Conservation (phyloP, 1,284 basidiomycete genomes). For the Spongiforma sp. region DNA sequence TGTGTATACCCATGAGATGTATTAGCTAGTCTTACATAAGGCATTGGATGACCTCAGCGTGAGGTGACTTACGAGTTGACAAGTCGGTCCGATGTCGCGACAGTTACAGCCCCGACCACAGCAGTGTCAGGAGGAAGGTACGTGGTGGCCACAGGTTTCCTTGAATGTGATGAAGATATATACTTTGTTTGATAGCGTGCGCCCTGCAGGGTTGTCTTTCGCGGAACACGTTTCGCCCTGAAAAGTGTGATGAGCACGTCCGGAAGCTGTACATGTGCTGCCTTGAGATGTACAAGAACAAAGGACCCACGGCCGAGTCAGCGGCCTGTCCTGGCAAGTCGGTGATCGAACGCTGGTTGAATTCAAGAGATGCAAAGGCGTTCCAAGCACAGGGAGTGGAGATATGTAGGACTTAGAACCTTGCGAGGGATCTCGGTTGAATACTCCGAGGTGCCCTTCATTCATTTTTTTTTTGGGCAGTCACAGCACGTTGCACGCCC, state of each 20-base stretch:
- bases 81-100: neutral
- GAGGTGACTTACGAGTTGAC: too few relatives aligned
- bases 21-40: too few relatives aligned
- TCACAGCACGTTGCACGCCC: too few relatives aligned
- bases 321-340: constrained; percentile 65
- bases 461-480: too few relatives aligned
- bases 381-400: neutral
- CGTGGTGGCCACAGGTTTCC: neutral
- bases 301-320: constrained; percentile 45
- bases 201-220: constrained; percentile 64
- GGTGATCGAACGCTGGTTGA: constrained; percentile 65
- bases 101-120: constrained; percentile 5
- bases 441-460: too few relatives aligned
- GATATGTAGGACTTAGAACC: too few relatives aligned
- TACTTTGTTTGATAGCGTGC: constrained; percentile 61
- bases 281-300: constrained; percentile 54
- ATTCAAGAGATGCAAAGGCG: constrained; percentile 24
- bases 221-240: constrained; percentile 66
- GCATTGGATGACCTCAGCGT: too few relatives aligned
- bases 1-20: too few relatives aligned
- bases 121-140: constrained; percentile 41
- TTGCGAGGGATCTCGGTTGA: too few relatives aligned
- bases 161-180: neutral
- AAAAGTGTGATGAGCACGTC: constrained; percentile 60
- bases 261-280: constrained; percentile 39